Evolutionary conservation across 164 flowering plant species (phyloP).

Genomic region (Akebia trifoliata): DNA sequence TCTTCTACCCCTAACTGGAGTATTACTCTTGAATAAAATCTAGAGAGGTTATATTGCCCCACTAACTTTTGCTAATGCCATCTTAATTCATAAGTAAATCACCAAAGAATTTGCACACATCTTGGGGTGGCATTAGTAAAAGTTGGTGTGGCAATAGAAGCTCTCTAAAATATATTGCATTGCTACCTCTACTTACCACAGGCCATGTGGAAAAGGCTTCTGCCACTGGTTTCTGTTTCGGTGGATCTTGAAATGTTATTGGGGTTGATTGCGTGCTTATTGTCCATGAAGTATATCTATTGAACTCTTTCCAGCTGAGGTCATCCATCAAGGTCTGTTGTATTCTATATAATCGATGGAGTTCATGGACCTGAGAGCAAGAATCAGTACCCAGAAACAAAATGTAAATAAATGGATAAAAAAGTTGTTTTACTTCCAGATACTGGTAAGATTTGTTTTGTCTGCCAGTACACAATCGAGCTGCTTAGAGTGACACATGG

Average conservation of each 20-base stretch:
- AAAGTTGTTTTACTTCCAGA: background rate
- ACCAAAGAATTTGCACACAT: too few species aligned
- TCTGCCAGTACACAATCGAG: too few species aligned
- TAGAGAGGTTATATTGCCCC: too few species aligned
- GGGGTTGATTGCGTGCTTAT: slow-evolving; percentile 10
- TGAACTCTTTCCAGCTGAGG: slow-evolving; percentile 19
- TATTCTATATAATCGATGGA: slow-evolving; percentile 36
- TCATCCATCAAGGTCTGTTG: slow-evolving; percentile 40
- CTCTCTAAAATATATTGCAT: too few species aligned
- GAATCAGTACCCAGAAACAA: background rate
- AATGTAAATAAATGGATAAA: background rate
- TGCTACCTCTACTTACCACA: slow-evolving; percentile 16
- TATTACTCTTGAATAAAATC: too few species aligned
- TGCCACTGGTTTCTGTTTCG: slow-evolving; percentile 1
- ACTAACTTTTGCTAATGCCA: too few species aligned
- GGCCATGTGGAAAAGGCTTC: background rate
- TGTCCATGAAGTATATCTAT: slow-evolving; percentile 14
- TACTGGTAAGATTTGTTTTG: too few species aligned
- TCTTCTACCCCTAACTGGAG: too few species aligned
- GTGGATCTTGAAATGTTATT: slow-evolving; percentile 8
- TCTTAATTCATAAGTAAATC: too few species aligned
- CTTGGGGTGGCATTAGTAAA: too few species aligned
- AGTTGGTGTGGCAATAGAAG: too few species aligned
- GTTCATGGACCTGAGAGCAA: slow-evolving; percentile 40
- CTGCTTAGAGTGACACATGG: too few species aligned